Conservation (phyloP, 208 protist species). For the Wallacemonas sp. region DNA sequence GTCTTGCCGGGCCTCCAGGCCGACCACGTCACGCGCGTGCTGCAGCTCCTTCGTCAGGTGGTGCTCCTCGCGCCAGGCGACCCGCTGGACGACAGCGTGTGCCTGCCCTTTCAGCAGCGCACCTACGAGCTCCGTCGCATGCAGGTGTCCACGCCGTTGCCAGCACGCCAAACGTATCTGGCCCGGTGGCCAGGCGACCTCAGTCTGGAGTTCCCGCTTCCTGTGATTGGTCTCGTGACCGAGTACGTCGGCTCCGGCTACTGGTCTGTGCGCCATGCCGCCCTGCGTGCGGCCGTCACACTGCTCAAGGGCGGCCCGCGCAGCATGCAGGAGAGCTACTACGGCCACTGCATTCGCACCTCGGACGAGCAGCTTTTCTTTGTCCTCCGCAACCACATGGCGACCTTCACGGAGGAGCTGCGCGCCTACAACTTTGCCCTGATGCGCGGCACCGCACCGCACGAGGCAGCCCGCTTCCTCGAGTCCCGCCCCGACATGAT, state of each 20-base stretch:
- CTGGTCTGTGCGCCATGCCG: conserved; percentile 31
- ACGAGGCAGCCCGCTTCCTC: conserved; percentile 32
- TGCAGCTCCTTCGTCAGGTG: conserved; percentile 49
- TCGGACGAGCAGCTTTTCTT: conserved; percentile 49
- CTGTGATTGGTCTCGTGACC: conserved; percentile 37
- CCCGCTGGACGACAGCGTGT: conserved; percentile 42
- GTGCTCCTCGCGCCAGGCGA: conserved; percentile 35
- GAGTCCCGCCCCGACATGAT: conserved; percentile 25
- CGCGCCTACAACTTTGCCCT: conserved; percentile 29
- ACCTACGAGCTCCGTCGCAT: conserved; percentile 30
- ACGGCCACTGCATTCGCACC: conserved; percentile 35
- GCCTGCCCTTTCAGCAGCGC: conserved; percentile 27
- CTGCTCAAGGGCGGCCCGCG: conserved; percentile 42
- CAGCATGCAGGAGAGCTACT: conserved; percentile 53
- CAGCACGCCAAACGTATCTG: conserved; percentile 36
- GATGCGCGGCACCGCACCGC: conserved; percentile 22
- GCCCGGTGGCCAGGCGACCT: conserved; percentile 37
- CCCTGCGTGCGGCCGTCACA: conserved; percentile 32
- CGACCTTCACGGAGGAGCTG: conserved; percentile 35
- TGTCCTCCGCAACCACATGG: conserved; percentile 45
- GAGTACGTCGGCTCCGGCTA: conserved; percentile 39
- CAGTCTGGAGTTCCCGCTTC: conserved; percentile 38
- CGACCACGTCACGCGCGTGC: conserved; percentile 18
- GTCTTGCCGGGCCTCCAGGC: conserved; percentile 29
- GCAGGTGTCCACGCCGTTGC: conserved; percentile 23